phyloP scores from a whole-genome alignment of 306 rosid species.

The Arachis stenosperma region DNA sequence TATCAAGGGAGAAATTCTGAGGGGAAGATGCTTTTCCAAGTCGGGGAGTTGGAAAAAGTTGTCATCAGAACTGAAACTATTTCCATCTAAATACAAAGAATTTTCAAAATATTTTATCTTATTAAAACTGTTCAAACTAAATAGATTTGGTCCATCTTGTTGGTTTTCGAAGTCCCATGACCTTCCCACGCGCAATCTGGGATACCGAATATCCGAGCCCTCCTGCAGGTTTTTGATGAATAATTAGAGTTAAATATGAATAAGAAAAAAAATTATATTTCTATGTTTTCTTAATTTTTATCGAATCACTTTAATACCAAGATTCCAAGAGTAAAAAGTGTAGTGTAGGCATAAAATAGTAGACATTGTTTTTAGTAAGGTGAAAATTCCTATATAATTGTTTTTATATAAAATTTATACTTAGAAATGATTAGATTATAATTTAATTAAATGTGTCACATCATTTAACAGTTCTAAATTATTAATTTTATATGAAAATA shows the following conservation, averaged over 20 bases:
- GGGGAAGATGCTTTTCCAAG: constrained; percentile 52
- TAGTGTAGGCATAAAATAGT: too few species aligned
- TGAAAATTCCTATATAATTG: too few species aligned
- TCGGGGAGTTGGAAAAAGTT: constrained; percentile 61
- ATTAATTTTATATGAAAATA: too few species aligned
- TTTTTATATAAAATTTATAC: too few species aligned
- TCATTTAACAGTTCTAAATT: too few species aligned
- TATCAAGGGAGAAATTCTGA: constrained; percentile 46
- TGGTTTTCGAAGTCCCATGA: constrained; percentile 69
- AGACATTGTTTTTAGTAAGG: too few species aligned
- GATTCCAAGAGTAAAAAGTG: too few species aligned
- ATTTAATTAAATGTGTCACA: too few species aligned
- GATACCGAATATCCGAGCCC: constrained; percentile 57
- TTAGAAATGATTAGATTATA: too few species aligned
- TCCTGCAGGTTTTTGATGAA: constrained; percentile 53
- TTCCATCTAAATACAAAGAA: constrained; percentile 70
- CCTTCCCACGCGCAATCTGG: constrained; percentile 64
- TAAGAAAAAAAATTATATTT: too few species aligned
- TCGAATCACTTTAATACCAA: too few species aligned
- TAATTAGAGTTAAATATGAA: not conserved
- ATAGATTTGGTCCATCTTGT: constrained; percentile 34
- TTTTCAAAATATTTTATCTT: constrained; percentile 63
- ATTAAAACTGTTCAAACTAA: constrained; percentile 41
- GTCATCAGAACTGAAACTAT: constrained; percentile 60
- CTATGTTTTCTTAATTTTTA: too few species aligned